Base-by-base conservation (phyloP, 1,139 yeast genomes). In the Suhomyces wounanorum region DNA sequence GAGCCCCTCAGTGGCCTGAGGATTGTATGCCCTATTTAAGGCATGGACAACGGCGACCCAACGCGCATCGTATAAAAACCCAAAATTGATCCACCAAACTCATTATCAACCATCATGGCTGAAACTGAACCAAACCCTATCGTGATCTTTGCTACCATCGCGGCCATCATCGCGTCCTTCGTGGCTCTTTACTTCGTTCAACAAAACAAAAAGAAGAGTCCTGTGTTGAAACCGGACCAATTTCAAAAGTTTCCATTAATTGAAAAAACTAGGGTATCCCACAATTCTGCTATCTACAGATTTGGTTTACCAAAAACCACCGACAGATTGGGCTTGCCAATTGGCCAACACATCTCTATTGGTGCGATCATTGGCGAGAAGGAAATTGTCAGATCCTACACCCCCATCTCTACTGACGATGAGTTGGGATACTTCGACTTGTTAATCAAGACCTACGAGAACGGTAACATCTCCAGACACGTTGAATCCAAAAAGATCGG, bases 271-370 rank as follows among this genome's bases (percentile, higher is more conserved):
- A 79, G 84, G 43, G 76, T 94, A 18, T 81, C 90, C 38, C 96
- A 89, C 68, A 91, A 92, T 69, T 80, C 96, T 13, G 90, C 95
- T 49, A 73, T 90, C 52, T 92, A 89, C 70, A 81, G 95, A 64
- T 91, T 94, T 65, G 92, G 89, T 3, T 81, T 94, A 61, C 96
- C 97, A 48, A 79, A 80, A 55, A 78, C 86, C 38, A 77, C 83
- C 46, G 95, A 89, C 66, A 77, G 84, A 47, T 79, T 94, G 55
- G 97, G 97, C 8, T 80, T 94, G 60, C 98, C 98, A 50, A 88
- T 91, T 65, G 99, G 99, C 50, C 98, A 94, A 73, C 97, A 91
- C 67, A 85, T 91, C 63, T 81, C 89, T 44, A 84, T 89, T 61
- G 83, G 85, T 35, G 94, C 96, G 43, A 76, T 73, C 45, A 82